Evolutionary conservation across 805 yeast species (phyloP), one percentile per base, ranked within the genome.

Genomic region (Hanseniaspora pseudoguilliermondii): DNA sequence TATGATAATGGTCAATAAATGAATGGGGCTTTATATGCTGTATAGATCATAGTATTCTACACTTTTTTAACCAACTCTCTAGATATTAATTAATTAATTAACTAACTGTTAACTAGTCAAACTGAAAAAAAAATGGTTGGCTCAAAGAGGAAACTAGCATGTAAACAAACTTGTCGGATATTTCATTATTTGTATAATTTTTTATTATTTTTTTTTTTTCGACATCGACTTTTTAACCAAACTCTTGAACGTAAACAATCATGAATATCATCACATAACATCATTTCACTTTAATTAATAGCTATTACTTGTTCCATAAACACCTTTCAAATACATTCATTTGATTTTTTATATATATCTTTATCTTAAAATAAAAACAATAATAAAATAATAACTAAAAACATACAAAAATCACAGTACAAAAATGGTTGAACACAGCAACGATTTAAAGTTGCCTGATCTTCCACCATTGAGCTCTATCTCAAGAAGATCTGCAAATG

Each of bases 381-480:
- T 21, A 21, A 21, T 41, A 21, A 21, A 41, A 6, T 9, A 39
- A n/a, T 18, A 18, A 27, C 29, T 18, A 39, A 39, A 43, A 10
- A n/a, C 16, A 10, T 27, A 27, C 11, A 27, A 16, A 27, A 44
- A 13, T 27, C 10, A 13, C 27, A 32, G 10, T n/a, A 8, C 15
- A 6, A 34, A 18, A 2, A 50, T 50, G 48, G 5, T 25, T 34
- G 47, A 50, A 15, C 7, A 42, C n/a, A 15, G 6, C n/a, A 9
- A 32, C 16, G 36, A 42, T 16, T 23, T 50, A 8, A 41, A 50
- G 18, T n/a, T 42, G 15, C 54, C 54, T 34, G 48, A 50, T n/a
- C 35, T 50, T 23, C 56, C 56, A 7, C 56, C 56, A 11, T 42
- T 53, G 5, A 53, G 56, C 15, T 53, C 56, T 6, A 41, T 53